Evolutionary conservation across 768 basidiomycete species (phyloP).

Genomic region (Russula vinacea): DNA sequence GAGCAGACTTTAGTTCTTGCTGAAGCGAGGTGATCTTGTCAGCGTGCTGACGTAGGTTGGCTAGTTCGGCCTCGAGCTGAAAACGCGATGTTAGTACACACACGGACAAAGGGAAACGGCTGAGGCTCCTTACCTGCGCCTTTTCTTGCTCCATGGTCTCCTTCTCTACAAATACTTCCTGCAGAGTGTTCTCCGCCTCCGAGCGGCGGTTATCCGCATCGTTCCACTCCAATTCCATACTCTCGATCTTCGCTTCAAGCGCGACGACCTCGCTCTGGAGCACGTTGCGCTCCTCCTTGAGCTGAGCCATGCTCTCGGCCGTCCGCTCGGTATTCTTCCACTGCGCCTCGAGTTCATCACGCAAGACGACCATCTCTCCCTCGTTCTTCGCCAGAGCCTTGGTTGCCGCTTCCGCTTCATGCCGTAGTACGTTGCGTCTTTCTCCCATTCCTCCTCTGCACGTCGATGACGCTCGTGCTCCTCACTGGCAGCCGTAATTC

Average conservation of each 20-base stretch:
- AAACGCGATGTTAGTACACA: not conserved
- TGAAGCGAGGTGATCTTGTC: conserved; percentile 50
- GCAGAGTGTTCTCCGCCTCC: conserved; percentile 55
- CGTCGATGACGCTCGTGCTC: conserved; percentile 44
- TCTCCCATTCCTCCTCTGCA: conserved; percentile 47
- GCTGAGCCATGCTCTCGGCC: conserved; percentile 45
- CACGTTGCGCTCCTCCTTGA: conserved; percentile 37
- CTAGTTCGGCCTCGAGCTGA: conserved; percentile 55
- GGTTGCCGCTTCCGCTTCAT: conserved; percentile 39
- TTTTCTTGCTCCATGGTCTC: conserved; percentile 48
- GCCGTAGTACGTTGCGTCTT: conserved; percentile 45
- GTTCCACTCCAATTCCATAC: conserved; percentile 55
- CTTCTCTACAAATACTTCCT: conserved; percentile 51
- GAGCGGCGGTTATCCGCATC: conserved; percentile 53
- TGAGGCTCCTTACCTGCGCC: conserved; percentile 14
- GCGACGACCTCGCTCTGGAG: conserved; percentile 34
- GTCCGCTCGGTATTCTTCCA: conserved; percentile 62
- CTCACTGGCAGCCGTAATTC: conserved; percentile 32
- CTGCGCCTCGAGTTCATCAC: conserved; percentile 65
- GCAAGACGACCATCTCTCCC: conserved; percentile 43
- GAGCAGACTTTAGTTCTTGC: conserved; percentile 53
- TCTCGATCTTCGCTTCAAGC: conserved; percentile 33
- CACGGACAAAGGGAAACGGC: not conserved
- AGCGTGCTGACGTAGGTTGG: conserved; percentile 50
- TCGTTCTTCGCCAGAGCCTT: conserved; percentile 39